Percentiles rank a stretch among this genome's conserved stretches.
These are phyloP conservation scores for Trichomonascus vanleenenianus DNA, from an alignment of 805 yeast genomes.

Conservation along the genomic window DNA sequence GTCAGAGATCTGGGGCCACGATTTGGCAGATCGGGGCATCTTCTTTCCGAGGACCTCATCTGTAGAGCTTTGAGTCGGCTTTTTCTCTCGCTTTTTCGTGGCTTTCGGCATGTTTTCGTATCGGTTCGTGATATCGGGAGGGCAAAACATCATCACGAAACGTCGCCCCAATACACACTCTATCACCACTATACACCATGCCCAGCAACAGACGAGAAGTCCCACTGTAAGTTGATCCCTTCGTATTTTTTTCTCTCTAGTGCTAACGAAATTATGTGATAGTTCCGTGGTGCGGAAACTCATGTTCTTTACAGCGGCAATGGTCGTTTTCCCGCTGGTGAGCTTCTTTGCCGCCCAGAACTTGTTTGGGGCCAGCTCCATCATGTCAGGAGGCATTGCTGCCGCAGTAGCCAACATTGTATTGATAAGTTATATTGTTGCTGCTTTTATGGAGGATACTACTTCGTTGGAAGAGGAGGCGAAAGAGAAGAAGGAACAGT, in stretches of 20 bases:
- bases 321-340: constrained; percentile 55
- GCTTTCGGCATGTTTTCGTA: constrained; percentile 3
- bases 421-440: constrained; percentile 57
- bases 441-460: constrained; percentile 59
- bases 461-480: constrained; percentile 9
- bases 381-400: constrained; percentile 64
- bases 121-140: background rate
- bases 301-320: constrained; percentile 59
- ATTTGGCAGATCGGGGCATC: background rate
- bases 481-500: constrained; percentile 10
- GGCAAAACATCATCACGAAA: background rate
- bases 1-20: constrained; percentile 9
- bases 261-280: background rate
- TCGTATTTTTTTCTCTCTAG: background rate
- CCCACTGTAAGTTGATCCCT: constrained; percentile 9
- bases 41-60: background rate
- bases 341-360: constrained; percentile 46
- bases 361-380: constrained; percentile 37
- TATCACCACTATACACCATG: background rate
- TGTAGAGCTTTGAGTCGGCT: background rate
- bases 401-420: constrained; percentile 66
- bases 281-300: constrained; percentile 39
- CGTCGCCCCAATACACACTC: background rate
- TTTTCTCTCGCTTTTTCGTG: background rate
- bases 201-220: constrained; percentile 6